Base-by-base conservation (phyloP, 495 filamentous ascomycete genomes). In the Neurospora hispaniola region DNA sequence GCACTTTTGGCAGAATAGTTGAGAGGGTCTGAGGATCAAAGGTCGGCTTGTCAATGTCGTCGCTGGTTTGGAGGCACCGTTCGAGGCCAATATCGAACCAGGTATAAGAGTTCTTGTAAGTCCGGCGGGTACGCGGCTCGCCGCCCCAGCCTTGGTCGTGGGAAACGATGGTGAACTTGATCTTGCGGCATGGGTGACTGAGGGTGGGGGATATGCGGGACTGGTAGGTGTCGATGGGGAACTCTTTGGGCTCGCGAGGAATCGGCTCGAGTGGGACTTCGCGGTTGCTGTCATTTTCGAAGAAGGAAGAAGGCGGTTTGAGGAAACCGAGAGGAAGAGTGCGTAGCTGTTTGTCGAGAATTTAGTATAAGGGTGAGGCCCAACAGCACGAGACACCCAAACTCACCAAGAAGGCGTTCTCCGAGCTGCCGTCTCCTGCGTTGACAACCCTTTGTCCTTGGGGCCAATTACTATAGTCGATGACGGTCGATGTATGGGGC, bases 71-170 rank as follows among this genome's bases (percentile, higher is more conserved):
- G 69, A 71, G 71, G 42, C 82, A 79, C 16, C 83, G 80, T 69
- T 88, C 86, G 20, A 86, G 73, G 0, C 89, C 89, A 5, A 83
- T 86, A 62, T 92, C 91, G 75, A 93, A 93, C 91, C 91, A 94
- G 0, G 90, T 92, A 78, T 81, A 91, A 0, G 89, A 90, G 16
- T 76, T 80, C 5, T 80, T 72, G 75, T 88, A 92, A n/a, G 85
- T 87, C 48, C 85, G 80, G 6, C 81, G 77, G 42, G 82, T 74
- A 1, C 69, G 27, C 5, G 38, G 20, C 1, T 79, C 75, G 5
- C 83, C 80, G 54, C 85, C 85, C 82, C 83, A 90, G 3, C 91
- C 92, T 76, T 94, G 92, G 74, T 94, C 92, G 68, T 86, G 85
- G 68, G 88, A 89, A 4, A 79, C 78, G 69, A 92, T 87, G 2